Evolutionary conservation across 352 stramenopile genomes (phyloP), one percentile per base, ranked within the genome.

Genomic region (Phytophthora sojae): DNA sequence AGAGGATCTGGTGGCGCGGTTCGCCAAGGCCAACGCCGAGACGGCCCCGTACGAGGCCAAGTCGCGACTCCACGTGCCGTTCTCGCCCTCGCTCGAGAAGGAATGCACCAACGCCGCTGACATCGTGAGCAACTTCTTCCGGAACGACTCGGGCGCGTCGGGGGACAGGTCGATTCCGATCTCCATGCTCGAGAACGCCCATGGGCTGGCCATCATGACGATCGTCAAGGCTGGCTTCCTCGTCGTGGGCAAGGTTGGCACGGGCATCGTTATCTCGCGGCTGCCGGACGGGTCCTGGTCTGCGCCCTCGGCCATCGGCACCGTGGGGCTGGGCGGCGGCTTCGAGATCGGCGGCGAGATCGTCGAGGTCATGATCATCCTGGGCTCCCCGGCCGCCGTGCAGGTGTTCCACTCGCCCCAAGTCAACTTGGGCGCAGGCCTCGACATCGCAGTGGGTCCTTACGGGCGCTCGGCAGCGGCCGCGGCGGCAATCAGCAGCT

Each of bases 321-420:
- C 92, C 0, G 74, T 86, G 6, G 92, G 93, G 9, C 62, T 98
- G 19, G 83, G 83, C 47, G 77, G 76, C 77, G 92, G 93, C 61
- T 92, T 90, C 11, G 61, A 98, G 52, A 78, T 97, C 17, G 94
- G 94, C 25, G 92, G 90, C 21, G 91, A 98, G 72, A 74, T 98
- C 26, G 90, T 93, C 2, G 93, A 98, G 74, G 85, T 98, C 54
- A 83, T 98, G 45, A 97, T 98, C 77, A 85, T 98, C 57, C 69
- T 98, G 6, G 96, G 96, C 69, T 97, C 85, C 1, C 84, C 92
- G 32, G 80, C 80, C 7, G 89, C 94, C 0, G 90, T 98, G 7
- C 64, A 96, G 58, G 79, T 97, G 9, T 94, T 98, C 64, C 77
- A 93, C 76, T 73, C 87, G 75, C 70, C 84, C 64, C 77, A 92